Conservation (phyloP, 2,329 filamentous ascomycete species). For the Harringtonia aguacate region DNA sequence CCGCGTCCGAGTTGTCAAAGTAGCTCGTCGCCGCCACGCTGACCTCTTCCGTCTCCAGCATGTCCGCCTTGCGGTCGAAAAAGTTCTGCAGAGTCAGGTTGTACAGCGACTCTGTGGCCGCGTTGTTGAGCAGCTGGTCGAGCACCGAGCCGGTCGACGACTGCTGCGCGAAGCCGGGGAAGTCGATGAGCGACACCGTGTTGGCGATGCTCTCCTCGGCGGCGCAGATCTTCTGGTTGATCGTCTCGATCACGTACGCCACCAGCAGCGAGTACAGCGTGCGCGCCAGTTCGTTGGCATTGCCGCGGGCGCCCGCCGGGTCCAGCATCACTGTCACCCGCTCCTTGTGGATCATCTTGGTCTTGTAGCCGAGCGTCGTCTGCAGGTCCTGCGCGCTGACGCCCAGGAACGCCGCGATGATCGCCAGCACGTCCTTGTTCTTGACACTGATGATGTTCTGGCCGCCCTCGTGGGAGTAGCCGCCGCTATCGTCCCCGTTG, state of each 20-base stretch:
- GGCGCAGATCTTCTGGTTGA: constrained; percentile 84
- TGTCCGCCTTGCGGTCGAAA: constrained; percentile 87
- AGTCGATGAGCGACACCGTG: constrained; percentile 90
- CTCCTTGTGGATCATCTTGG: constrained; percentile 90
- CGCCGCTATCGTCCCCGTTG: constrained; percentile 81
- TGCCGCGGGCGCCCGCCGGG: constrained; percentile 75
- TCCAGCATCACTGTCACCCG: constrained; percentile 98
- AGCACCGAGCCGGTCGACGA: constrained; percentile 73
- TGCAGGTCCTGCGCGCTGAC: constrained; percentile 74
- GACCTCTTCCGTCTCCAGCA: constrained; percentile 91
- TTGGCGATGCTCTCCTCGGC: constrained; percentile 82
- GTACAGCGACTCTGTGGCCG: constrained; percentile 83
- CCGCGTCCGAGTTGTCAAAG: constrained; percentile 94
- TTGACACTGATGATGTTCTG: constrained; percentile 78
- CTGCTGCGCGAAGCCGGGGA: constrained; percentile 86
- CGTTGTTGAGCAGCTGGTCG: constrained; percentile 91
- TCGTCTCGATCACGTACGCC: constrained; percentile 83
- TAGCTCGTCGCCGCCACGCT: constrained; percentile 85
- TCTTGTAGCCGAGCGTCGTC: constrained; percentile 85
- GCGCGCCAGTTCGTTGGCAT: constrained; percentile 87
- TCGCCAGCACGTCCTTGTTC: constrained; percentile 81
- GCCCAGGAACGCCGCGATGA: constrained; percentile 90
- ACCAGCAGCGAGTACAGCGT: constrained; percentile 91
- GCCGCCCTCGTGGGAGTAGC: constrained; percentile 89
- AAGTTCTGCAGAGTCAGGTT: constrained; percentile 92